Evolutionary conservation across 2,329 filamentous ascomycete species (phyloP).

Genomic region (Colletotrichum noveboracense): DNA sequence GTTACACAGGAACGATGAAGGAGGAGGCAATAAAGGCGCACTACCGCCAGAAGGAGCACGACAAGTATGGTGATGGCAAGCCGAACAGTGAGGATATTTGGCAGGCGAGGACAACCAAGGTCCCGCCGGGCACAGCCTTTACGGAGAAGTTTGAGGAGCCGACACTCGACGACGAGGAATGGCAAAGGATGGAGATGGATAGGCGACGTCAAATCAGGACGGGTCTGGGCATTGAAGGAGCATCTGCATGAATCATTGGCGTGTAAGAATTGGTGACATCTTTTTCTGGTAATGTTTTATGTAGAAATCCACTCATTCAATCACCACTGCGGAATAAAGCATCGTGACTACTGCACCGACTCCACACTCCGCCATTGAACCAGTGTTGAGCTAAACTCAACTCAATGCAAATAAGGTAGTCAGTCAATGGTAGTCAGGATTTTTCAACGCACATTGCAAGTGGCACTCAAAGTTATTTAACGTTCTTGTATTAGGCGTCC

Average conservation of each 20-base stretch:
- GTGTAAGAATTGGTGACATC: background rate
- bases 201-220: conserved; percentile 40
- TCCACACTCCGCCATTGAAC: background rate
- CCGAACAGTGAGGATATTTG: conserved; percentile 91
- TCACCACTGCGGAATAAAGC: background rate
- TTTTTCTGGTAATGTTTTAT: background rate
- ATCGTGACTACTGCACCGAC: background rate
- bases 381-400: background rate
- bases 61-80: conserved; percentile 65
- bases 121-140: conserved; percentile 56
- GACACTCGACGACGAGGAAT: conserved; percentile 47
- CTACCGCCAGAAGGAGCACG: conserved; percentile 69
- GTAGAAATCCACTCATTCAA: background rate
- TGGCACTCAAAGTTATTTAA: background rate
- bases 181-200: conserved; percentile 38
- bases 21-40: conserved; percentile 68
- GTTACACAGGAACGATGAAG: conserved; percentile 63
- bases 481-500: conserved; percentile 19
- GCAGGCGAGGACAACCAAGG: conserved; percentile 71
- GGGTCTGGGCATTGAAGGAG: conserved; percentile 28
- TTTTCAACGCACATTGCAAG: background rate
- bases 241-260: background rate
- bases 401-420: background rate
- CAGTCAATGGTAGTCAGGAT: rapidly evolving
- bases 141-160: conserved; percentile 41